phyloP scores from a whole-genome alignment of 2,329 filamentous ascomycete genomes.

The Diaporthe destruens region DNA sequence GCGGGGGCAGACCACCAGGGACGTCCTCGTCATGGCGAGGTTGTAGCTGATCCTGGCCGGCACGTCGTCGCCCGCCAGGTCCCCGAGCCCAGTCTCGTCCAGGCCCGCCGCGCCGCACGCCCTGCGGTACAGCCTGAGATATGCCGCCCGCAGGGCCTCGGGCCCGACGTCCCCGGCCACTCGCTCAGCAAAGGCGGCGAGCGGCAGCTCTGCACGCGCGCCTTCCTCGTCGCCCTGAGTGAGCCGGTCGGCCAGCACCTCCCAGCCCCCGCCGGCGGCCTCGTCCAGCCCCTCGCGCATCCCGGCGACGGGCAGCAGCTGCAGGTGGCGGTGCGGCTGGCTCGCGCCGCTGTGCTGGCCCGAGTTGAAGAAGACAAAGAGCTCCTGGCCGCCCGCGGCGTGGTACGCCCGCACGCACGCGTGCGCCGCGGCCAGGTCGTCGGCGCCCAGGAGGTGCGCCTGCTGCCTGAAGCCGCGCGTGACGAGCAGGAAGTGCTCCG shows the following conservation, averaged over 20 bases:
- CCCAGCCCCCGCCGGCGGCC: slow-evolving; percentile 55
- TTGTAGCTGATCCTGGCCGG: slow-evolving; percentile 72
- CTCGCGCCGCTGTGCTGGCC: slow-evolving; percentile 77
- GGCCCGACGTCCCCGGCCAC: slow-evolving; percentile 36
- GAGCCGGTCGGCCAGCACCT: slow-evolving; percentile 60
- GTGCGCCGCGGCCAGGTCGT: slow-evolving; percentile 72
- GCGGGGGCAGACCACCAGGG: slow-evolving; percentile 68
- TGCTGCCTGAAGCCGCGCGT: slow-evolving; percentile 75
- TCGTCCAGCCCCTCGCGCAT: slow-evolving; percentile 68
- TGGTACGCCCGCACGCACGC: slow-evolving; percentile 71
- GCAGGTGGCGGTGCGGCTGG: slow-evolving; percentile 79
- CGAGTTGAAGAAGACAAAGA: slow-evolving; percentile 79
- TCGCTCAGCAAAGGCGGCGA: slow-evolving; percentile 58
- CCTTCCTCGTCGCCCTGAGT: background rate
- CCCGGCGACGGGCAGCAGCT: slow-evolving; percentile 74
- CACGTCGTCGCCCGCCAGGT: slow-evolving; percentile 52
- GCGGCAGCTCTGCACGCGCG: slow-evolving; percentile 51
- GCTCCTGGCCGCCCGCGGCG: slow-evolving; percentile 48
- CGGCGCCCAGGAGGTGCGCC: slow-evolving; percentile 70
- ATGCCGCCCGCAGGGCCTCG: slow-evolving; percentile 56
- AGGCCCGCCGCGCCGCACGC: slow-evolving; percentile 54
- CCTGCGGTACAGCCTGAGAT: slow-evolving; percentile 61
- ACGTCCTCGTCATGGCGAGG: slow-evolving; percentile 67
- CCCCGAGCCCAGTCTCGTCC: slow-evolving; percentile 8
- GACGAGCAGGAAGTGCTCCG: slow-evolving; percentile 78